phyloP scores from a whole-genome alignment of 257 asterid genomes.

The Solanum sitiens region DNA sequence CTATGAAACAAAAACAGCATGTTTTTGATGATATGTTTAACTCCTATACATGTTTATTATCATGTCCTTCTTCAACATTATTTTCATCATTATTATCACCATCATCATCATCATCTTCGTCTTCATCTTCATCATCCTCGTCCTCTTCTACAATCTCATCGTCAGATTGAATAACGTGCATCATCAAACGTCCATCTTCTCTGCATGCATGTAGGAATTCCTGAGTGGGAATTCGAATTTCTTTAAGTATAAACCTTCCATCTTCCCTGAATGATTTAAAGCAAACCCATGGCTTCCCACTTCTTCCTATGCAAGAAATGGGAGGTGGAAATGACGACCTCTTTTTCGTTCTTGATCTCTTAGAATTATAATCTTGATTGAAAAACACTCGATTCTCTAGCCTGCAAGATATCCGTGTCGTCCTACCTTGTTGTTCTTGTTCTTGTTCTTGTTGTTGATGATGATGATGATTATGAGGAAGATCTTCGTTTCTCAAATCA shows the following conservation, averaged over 20 bases:
- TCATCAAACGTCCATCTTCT: slow-evolving; percentile 63
- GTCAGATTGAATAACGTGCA: slow-evolving; percentile 50
- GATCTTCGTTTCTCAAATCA: slow-evolving; percentile 17
- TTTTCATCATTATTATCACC: background rate
- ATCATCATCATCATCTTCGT: background rate
- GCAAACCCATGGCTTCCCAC: slow-evolving; percentile 64
- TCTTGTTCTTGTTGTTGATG: slow-evolving; percentile 8
- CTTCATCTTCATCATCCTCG: slow-evolving; percentile 3
- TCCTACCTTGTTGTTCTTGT: slow-evolving; percentile 2
- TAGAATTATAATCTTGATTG: slow-evolving; percentile 9
- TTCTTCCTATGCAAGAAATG: slow-evolving; percentile 63
- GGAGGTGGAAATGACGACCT: slow-evolving; percentile 66
- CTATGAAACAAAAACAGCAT: background rate
- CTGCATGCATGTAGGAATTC: slow-evolving; percentile 69
- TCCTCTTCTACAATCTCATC: slow-evolving; percentile 42
- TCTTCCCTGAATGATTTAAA: slow-evolving; percentile 48
- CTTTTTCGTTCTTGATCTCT: slow-evolving; percentile 22
- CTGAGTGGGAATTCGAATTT: slow-evolving; percentile 58
- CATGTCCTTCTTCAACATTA: background rate
- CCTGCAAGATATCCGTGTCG: background rate
- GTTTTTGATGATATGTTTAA: background rate
- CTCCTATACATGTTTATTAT: slow-evolving; percentile 1
- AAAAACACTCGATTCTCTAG: background rate
- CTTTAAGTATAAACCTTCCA: slow-evolving; percentile 71
- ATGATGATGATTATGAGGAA: background rate